Conservation (phyloP, 257 asterid species). For the Agastache rugosa region DNA sequence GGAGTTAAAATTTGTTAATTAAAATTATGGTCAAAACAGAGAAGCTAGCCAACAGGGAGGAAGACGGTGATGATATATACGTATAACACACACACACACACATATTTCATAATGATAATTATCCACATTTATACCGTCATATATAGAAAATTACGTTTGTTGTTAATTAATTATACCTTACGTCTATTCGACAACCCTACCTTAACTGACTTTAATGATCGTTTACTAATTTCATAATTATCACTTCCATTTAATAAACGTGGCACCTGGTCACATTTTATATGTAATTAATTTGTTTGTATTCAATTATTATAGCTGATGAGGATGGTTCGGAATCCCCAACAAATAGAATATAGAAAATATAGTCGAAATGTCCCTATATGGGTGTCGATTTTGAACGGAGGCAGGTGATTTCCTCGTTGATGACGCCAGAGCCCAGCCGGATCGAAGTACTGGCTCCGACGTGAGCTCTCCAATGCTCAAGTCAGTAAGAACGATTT, state of each 20-base stretch:
- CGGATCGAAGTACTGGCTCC: no score
- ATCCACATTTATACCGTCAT: neutral
- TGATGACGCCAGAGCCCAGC: no score
- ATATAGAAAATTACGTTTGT: neutral
- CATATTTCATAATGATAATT: neutral
- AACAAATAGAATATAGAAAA: no score
- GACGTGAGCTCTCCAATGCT: no score
- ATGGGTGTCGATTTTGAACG: no score
- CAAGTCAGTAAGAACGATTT: no score
- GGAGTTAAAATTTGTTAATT: neutral
- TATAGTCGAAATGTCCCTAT: no score
- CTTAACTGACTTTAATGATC: neutral
- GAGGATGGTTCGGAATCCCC: no score
- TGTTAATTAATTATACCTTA: neutral
- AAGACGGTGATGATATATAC: no score
- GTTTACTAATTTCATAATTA: neutral
- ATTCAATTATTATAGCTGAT: neutral
- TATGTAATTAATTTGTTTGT: neutral
- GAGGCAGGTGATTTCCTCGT: no score
- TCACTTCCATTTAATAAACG: neutral
- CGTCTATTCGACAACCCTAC: neutral
- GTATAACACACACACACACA: neutral
- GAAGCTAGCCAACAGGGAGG: neutral
- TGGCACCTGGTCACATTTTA: neutral
- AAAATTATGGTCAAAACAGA: neutral